These are phyloP conservation scores for Beauveria sp. DNA, from an alignment of 2,329 filamentous ascomycete genomes.

Conservation along the genomic window DNA sequence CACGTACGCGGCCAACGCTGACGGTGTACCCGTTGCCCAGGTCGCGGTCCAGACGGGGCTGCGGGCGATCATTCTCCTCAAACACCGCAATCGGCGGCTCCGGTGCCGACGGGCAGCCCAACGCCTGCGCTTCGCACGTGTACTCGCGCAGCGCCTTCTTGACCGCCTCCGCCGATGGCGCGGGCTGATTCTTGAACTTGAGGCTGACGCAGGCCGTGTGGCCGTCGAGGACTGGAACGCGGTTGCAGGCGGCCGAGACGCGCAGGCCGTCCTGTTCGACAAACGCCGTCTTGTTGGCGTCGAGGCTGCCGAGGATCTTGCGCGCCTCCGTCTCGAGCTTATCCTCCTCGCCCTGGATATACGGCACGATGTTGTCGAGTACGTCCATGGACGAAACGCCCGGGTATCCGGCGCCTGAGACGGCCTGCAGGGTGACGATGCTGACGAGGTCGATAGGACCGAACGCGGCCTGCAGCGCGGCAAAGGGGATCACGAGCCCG, in stretches of 20 bases:
- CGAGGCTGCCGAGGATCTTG: constrained; percentile 81
- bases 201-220: constrained; percentile 93
- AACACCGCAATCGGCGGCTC: constrained; percentile 75
- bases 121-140: constrained; percentile 68
- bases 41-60: constrained; percentile 84
- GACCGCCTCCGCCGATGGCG: constrained; percentile 68
- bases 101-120: constrained; percentile 85
- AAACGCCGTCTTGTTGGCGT: constrained; percentile 64
- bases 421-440: constrained; percentile 90
- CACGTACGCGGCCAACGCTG: constrained; percentile 77
- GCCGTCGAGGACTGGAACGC: constrained; percentile 90
- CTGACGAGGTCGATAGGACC: constrained; percentile 68
- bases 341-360: constrained; percentile 88
- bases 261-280: constrained; percentile 65
- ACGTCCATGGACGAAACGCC: constrained; percentile 93
- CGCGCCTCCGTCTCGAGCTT: constrained; percentile 92
- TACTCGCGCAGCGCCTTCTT: constrained; percentile 75
- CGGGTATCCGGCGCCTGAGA: constrained; percentile 87
- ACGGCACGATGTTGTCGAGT: constrained; percentile 92
- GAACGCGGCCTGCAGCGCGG: constrained; percentile 78
- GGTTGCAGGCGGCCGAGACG: constrained; percentile 83
- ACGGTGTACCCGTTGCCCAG: constrained; percentile 82
- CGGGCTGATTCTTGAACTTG: constrained; percentile 66
- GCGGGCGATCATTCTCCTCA: constrained; percentile 82
- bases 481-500: constrained; percentile 89